Conservation (phyloP, 2,329 filamentous ascomycete species). For the Fusarium verticillioides region DNA sequence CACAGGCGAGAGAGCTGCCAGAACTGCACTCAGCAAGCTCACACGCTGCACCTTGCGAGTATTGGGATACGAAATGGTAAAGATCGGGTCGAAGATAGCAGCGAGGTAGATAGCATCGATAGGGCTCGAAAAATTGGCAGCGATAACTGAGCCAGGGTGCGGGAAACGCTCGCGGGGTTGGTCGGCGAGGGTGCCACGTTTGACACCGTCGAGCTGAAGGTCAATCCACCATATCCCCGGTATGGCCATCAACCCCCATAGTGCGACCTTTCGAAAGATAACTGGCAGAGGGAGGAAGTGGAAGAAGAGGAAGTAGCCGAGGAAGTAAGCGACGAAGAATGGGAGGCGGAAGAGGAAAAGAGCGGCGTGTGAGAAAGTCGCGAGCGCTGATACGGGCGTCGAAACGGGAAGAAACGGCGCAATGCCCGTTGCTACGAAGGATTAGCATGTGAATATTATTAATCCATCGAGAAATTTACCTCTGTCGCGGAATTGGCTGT, state of each 20-base stretch:
- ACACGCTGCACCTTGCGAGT: slow-evolving; percentile 80
- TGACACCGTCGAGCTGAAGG: slow-evolving; percentile 96
- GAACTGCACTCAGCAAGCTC: slow-evolving; percentile 78
- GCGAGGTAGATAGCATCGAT: slow-evolving; percentile 94
- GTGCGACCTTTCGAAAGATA: slow-evolving; percentile 78
- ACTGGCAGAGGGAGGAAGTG: slow-evolving; percentile 79
- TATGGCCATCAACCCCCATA: slow-evolving; percentile 89
- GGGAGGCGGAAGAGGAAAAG: slow-evolving; percentile 86
- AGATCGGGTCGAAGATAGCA: slow-evolving; percentile 95
- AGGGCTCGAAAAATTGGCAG: slow-evolving; percentile 90
- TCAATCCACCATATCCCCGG: slow-evolving; percentile 99
- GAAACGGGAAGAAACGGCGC: slow-evolving; percentile 91
- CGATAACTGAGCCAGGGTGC: slow-evolving; percentile 82
- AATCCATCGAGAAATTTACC: slow-evolving; percentile 60
- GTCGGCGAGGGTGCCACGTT: slow-evolving; percentile 85
- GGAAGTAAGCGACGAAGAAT: slow-evolving; percentile 74
- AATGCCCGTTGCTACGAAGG: slow-evolving; percentile 82
- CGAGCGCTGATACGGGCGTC: slow-evolving; percentile 70
- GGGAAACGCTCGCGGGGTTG: slow-evolving; percentile 81
- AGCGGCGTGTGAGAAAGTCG: slow-evolving; percentile 72
- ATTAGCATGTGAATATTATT: slow-evolving; percentile 23
- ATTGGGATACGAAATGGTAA: slow-evolving; percentile 84
- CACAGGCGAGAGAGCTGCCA: slow-evolving; percentile 75
- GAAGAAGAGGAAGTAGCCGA: slow-evolving; percentile 81
- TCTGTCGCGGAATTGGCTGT: slow-evolving; percentile 90